phyloP scores from a whole-genome alignment of 225 moss, liverwort and hornwort genomes.

The Antitrichia curtipendula region DNA sequence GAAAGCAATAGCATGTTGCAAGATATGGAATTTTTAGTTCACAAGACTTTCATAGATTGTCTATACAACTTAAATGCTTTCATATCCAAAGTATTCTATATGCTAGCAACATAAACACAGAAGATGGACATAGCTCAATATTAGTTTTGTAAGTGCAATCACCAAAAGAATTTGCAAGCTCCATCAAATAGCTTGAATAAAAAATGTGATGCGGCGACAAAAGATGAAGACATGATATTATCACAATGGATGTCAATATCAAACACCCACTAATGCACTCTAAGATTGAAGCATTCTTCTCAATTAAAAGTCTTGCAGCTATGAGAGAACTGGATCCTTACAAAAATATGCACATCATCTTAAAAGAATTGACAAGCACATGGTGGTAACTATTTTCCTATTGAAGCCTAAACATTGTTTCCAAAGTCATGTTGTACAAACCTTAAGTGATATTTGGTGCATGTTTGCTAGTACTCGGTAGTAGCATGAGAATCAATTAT shows the following conservation, averaged over 20 bases:
- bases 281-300: not conserved
- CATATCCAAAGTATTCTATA: not conserved
- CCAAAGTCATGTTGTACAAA: not conserved
- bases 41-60: rapidly evolving
- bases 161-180: not conserved
- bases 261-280: not conserved
- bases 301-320: not conserved
- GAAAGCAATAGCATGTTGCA: not conserved
- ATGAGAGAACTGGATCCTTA: not conserved
- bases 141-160: not conserved
- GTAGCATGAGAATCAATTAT: conserved; percentile 29
- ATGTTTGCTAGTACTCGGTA: conserved; percentile 12
- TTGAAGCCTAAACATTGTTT: not conserved
- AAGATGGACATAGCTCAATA: not conserved
- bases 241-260: not conserved
- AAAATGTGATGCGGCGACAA: not conserved
- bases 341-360: too few relatives aligned
- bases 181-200: not conserved
- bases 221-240: not conserved
- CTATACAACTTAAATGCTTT: not conserved
- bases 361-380: not conserved
- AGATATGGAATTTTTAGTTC: not conserved
- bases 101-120: not conserved
- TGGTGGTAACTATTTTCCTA: not conserved
- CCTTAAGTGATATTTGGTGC: conserved; percentile 16